Conservation (phyloP, 2,329 filamentous ascomycete genomes). For the Aspergillus transmontanensis region DNA sequence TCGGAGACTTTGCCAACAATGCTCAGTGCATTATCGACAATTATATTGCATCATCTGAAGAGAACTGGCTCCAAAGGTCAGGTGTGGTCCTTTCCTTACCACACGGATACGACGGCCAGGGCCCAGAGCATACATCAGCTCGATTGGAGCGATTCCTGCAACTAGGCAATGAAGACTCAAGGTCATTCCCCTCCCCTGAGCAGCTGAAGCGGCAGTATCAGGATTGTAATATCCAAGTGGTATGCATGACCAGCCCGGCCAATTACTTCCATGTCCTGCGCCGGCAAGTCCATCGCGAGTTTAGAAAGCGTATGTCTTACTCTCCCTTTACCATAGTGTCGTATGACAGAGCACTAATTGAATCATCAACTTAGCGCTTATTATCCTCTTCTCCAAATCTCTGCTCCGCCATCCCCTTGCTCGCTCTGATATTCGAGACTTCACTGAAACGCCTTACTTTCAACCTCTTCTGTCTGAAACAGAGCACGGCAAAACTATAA, state of each 20-base stretch:
- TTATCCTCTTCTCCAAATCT: constrained; percentile 5
- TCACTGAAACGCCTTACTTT: neutral
- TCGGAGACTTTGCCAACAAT: constrained; percentile 99
- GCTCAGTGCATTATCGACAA: constrained; percentile 98
- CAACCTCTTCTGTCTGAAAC: neutral
- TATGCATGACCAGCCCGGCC: constrained; percentile 6
- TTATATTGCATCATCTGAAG: constrained; percentile 77
- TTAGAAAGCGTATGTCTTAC: constrained; percentile 1
- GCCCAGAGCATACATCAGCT: constrained; percentile 8
- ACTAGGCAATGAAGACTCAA: neutral
- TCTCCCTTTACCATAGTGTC: neutral
- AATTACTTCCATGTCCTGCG: constrained; percentile 8
- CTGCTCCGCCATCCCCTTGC: constrained; percentile 1
- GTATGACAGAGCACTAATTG: neutral
- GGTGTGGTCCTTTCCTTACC: constrained; percentile 5
- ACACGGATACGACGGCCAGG: constrained; percentile 6
- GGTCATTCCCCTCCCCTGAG: neutral
- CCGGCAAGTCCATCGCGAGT: constrained; percentile 1
- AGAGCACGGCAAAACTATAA: neutral
- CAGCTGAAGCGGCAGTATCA: constrained; percentile 1
- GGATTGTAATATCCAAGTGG: constrained; percentile 5
- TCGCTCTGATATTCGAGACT: neutral
- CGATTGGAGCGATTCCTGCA: constrained; percentile 8
- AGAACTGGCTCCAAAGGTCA: constrained; percentile 6
- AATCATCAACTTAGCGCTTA: neutral